phyloP scores from a whole-genome alignment of 768 basidiomycete genomes.

The Lactarius vividus region DNA sequence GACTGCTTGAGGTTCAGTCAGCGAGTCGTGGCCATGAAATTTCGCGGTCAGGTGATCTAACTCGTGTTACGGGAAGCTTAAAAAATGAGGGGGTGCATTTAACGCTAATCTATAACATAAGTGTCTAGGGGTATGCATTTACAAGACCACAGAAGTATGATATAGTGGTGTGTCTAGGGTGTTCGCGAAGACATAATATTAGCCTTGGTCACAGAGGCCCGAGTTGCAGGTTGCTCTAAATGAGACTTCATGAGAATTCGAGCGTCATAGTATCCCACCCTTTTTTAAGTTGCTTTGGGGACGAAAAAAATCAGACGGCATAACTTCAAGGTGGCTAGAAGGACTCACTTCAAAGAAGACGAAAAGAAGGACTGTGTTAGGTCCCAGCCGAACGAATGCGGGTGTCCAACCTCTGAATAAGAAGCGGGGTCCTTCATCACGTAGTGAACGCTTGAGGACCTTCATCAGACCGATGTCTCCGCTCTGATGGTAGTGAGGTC shows the following conservation, averaged over 20 bases:
- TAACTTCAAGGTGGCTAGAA: neutral
- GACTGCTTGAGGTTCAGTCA: neutral
- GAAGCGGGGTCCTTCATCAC: conserved; percentile 72
- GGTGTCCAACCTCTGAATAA: conserved; percentile 90
- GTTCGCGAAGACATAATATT: neutral
- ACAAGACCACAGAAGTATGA: neutral
- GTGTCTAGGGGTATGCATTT: conserved; percentile 1
- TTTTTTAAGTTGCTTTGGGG: conserved; percentile 64
- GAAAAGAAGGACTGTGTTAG: conserved; percentile 82
- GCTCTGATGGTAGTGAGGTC: conserved; percentile 40
- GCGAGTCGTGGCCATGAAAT: neutral
- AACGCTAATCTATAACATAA: neutral
- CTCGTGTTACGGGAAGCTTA: neutral
- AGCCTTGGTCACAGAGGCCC: neutral
- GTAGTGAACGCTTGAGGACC: conserved; percentile 57
- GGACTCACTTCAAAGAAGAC: conserved; percentile 75
- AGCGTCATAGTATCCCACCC: conserved; percentile 43
- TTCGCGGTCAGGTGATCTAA: conserved; percentile 22
- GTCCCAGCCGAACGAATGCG: conserved; percentile 78
- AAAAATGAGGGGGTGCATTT: neutral
- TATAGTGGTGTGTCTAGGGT: neutral
- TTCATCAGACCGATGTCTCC: conserved; percentile 46
- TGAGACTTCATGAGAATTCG: neutral
- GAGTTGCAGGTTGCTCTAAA: neutral
- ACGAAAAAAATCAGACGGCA: neutral